Conservation (phyloP, 768 basidiomycete species). For the Leucocoprinus birnbaumii region DNA sequence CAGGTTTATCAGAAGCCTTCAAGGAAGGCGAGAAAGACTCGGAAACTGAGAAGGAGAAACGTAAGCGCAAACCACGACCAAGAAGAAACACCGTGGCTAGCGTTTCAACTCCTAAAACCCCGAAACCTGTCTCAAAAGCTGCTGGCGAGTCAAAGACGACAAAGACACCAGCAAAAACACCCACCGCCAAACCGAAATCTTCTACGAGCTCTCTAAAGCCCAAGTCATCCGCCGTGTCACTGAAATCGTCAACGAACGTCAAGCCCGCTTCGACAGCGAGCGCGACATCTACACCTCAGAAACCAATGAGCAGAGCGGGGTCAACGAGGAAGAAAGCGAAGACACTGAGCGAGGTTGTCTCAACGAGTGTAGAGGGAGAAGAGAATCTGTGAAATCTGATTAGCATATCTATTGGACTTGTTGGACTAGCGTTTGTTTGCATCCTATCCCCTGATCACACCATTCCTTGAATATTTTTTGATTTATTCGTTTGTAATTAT, state of each 20-base stretch:
- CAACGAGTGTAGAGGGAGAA: constrained; percentile 12
- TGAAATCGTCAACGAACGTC: not conserved
- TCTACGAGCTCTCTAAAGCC: constrained; percentile 5
- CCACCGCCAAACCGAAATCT: not conserved
- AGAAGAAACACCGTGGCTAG: not conserved
- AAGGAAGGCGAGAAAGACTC: not conserved
- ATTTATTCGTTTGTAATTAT: constrained; percentile 1
- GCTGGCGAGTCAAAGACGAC: not conserved
- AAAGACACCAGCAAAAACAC: not conserved
- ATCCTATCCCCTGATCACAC: not conserved
- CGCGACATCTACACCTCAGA: not conserved
- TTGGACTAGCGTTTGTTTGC: not conserved
- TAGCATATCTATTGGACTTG: not conserved
- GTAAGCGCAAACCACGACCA: constrained; percentile 6
- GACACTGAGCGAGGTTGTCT: constrained; percentile 13
- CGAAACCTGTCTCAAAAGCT: not conserved
- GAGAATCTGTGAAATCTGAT: not conserved
- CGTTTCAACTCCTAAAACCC: constrained; percentile 1
- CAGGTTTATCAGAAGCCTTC: constrained; percentile 1
- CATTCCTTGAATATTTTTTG: not conserved
- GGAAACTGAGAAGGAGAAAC: constrained; percentile 6
- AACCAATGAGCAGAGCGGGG: not conserved
- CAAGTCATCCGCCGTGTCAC: constrained; percentile 4
- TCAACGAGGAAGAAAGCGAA: constrained; percentile 4
- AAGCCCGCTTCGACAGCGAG: not conserved